Base-by-base conservation (phyloP, 805 yeast genomes). In the Ogataea naganishii region DNA sequence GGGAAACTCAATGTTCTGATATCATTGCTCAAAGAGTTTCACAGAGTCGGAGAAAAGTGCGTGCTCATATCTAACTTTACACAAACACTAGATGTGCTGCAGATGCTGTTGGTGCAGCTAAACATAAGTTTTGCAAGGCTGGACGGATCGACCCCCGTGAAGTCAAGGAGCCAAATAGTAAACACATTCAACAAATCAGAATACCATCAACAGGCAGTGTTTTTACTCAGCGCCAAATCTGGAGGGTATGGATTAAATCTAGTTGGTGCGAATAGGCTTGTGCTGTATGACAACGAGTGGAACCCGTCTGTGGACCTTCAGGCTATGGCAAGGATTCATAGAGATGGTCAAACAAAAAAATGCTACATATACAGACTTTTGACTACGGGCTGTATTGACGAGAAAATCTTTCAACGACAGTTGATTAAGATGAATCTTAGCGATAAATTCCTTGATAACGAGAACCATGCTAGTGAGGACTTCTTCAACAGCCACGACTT, bases 201-300 rank as follows among this genome's bases (percentile, higher is more conserved):
- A 3, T 41, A 43, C 7, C 51, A 50, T 20, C 52, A 62, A 4
- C 46, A 52, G 20, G 73, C 80, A 46, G 79, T 78, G 0, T 85
- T 92, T 41, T 55, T 92, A 9, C 54, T 92, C 9, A 83, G 95
- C 4, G 80, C 96, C 0, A 84, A 86, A 51, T 77, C 95, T 4
- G 98, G 98, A 4, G 98, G 98, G 0, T 77, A 81, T 36, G 98
- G 98, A 0, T 61, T 92, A 24, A 92, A 92, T 46, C 60, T 92
- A 20, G 69, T 83, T 20, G 98, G 97, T 0, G 98, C 94, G 0
- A 83, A 94, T 1, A 58, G 97, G 17, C 57, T 92, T 23, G 66
- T 92, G 5, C 57, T 92, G 14, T 80, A 83, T 47, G 98, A 92
- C 49, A 84, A 92, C 39, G 97, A 92, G 47, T 92, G 98, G 98